A percentile compares a stretch with the other conserved stretches of the same genome.
Evolutionary conservation across 2,329 filamentous ascomycete species (phyloP).

Genomic region (Penicillium sp.): DNA sequence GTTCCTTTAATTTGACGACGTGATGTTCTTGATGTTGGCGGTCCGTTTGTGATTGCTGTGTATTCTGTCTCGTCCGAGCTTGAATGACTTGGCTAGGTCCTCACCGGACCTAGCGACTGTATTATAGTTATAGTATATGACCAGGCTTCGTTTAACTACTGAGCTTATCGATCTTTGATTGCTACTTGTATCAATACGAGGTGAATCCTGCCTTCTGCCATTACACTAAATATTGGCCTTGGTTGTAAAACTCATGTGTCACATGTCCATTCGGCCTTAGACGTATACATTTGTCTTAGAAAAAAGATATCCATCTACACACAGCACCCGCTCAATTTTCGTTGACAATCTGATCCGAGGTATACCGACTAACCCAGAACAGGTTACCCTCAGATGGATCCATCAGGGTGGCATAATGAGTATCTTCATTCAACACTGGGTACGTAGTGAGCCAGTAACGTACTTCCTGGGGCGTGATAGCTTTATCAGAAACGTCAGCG

Average conservation of each 20-base stretch:
- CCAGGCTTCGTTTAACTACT: neutral
- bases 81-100: neutral
- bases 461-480: slow-evolving; percentile 40
- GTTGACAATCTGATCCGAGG: slow-evolving; percentile 1
- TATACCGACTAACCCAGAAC: slow-evolving; percentile 47
- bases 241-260: too few relatives aligned
- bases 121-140: slow-evolving; percentile 9
- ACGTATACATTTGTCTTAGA: neutral
- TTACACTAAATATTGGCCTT: too few relatives aligned
- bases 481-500: slow-evolving; percentile 23
- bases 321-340: too few relatives aligned
- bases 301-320: too few relatives aligned
- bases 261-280: neutral
- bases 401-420: slow-evolving; percentile 63
- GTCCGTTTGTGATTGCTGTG: slow-evolving; percentile 2
- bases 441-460: slow-evolving; percentile 55
- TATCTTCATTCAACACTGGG: slow-evolving; percentile 61
- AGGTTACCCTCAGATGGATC: slow-evolving; percentile 57
- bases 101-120: slow-evolving; percentile 5
- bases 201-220: too few relatives aligned
- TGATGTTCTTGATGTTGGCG: slow-evolving; percentile 15
- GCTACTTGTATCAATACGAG: too few relatives aligned
- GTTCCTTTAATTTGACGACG: slow-evolving; percentile 7
- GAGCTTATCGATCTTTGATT: slow-evolving; percentile 1
- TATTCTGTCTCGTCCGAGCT: neutral